A percentile compares a stretch with the other conserved stretches of the same genome.
Conservation (phyloP, 148 eudicot species). For the Camellia granthamiana region DNA sequence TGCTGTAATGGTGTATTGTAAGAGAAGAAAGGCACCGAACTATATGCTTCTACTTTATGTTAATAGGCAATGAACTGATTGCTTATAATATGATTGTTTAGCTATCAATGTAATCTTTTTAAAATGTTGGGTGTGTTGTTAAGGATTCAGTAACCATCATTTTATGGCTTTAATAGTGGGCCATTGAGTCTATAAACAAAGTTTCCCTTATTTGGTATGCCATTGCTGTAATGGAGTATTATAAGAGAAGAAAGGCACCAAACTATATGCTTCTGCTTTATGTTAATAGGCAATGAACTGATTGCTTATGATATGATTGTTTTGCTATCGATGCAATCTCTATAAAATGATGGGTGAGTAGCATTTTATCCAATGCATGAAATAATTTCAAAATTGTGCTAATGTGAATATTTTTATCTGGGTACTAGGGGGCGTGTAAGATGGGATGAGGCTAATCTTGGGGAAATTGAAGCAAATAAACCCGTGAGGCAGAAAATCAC, state of each 20-base stretch:
- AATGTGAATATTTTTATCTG: conserved; percentile 15
- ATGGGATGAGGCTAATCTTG: conserved; percentile 88
- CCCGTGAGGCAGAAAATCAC: conserved; percentile 96
- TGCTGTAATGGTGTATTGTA: background rate
- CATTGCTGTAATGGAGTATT: background rate
- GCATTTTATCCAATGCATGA: background rate
- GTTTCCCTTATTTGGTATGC: background rate
- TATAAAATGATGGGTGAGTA: background rate
- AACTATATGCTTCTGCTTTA: background rate
- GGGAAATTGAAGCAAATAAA: conserved; percentile 84
- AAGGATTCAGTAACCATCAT: background rate
- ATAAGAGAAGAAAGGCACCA: background rate
- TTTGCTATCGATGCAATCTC: background rate
- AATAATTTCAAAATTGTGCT: background rate
- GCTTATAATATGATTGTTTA: background rate
- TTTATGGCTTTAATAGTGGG: background rate
- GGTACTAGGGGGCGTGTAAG: conserved; percentile 59
- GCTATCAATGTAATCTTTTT: background rate
- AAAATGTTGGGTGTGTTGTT: background rate
- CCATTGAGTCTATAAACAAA: background rate
- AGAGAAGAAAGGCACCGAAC: background rate
- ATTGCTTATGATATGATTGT: background rate
- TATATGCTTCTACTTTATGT: background rate
- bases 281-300: background rate
- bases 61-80: background rate